These are phyloP conservation scores for Nakaseomyces uthaithaninus DNA, from an alignment of 1,139 yeast species.

Conservation along the genomic window DNA sequence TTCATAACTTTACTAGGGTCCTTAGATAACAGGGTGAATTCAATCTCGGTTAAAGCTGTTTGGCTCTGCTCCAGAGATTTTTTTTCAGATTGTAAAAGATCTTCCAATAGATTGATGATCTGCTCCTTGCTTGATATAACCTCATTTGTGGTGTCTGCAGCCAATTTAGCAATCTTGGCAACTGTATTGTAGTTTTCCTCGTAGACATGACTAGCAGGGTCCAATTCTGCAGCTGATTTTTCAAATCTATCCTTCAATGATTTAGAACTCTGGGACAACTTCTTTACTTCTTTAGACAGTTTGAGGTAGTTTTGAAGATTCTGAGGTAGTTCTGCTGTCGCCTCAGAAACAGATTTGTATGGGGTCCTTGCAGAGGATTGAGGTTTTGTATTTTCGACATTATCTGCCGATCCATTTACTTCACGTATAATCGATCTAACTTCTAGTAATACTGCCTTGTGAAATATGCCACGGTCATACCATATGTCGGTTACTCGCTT, in stretches of 20 bases:
- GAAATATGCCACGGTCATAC: conserved; percentile 61
- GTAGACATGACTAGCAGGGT: conserved; percentile 26
- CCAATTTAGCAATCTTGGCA: conserved; percentile 22
- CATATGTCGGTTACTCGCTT: conserved; percentile 67
- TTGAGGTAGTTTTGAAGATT: conserved; percentile 16
- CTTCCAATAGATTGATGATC: conserved; percentile 16
- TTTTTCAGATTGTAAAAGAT: conserved; percentile 20
- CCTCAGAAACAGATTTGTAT: background rate
- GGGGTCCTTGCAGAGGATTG: no score
- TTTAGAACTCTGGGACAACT: conserved; percentile 15
- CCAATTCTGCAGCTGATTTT: conserved; percentile 25
- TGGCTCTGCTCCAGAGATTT: conserved; percentile 20
- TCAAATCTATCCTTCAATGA: conserved; percentile 26
- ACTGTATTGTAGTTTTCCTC: conserved; percentile 26
- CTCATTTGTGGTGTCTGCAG: conserved; percentile 20
- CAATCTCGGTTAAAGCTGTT: conserved; percentile 24
- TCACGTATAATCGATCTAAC: conserved; percentile 23
- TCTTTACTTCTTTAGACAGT: conserved; percentile 16
- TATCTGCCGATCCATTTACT: background rate
- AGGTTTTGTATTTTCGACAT: background rate
- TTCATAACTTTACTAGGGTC: conserved; percentile 18
- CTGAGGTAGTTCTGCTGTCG: conserved; percentile 11
- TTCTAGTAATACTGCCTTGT: conserved; percentile 37
- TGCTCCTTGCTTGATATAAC: conserved; percentile 19
- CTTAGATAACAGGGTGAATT: conserved; percentile 23